Percentiles rank a stretch among this genome's conserved stretches.
Evolutionary conservation across 306 rosid species (phyloP).

Genomic region (Malus asiatica): DNA sequence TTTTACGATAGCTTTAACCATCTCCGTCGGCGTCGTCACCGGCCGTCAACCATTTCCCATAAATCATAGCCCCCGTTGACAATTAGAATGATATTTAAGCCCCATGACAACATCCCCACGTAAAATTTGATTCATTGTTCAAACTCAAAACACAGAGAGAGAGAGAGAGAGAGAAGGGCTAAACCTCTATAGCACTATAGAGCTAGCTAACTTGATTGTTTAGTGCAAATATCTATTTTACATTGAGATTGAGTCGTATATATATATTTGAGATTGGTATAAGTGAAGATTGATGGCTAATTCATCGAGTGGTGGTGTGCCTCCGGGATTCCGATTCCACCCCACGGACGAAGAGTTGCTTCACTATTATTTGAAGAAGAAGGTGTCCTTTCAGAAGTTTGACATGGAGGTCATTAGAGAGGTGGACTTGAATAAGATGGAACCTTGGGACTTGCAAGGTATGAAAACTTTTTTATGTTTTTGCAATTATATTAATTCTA

Average conservation of each 20-base stretch:
- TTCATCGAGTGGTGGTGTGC: slow-evolving; percentile 81
- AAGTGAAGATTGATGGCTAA: slow-evolving; percentile 30
- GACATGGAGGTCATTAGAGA: slow-evolving; percentile 95
- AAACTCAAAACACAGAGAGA: background rate
- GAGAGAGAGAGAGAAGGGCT: too few species aligned
- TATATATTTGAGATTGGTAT: background rate
- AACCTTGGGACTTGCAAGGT: slow-evolving; percentile 99
- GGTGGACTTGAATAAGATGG: slow-evolving; percentile 96
- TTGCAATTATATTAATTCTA: background rate
- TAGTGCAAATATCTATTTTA: background rate
- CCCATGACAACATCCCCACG: slow-evolving; percentile 24
- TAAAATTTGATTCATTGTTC: slow-evolving; percentile 13
- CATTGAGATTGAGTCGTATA: background rate
- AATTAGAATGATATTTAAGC: slow-evolving; percentile 33
- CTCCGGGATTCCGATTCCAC: slow-evolving; percentile 92
- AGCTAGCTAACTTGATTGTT: background rate
- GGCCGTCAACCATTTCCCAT: slow-evolving; percentile 77
- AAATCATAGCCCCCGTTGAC: slow-evolving; percentile 45
- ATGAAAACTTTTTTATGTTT: background rate
- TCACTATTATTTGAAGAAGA: slow-evolving; percentile 88
- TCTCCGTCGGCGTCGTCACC: slow-evolving; percentile 90
- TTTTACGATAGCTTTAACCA: slow-evolving; percentile 77
- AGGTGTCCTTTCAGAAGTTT: slow-evolving; percentile 74
- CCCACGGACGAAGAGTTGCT: slow-evolving; percentile 92
- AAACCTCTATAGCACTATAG: too few species aligned